Percentiles rank a stretch among this genome's conserved stretches.
phyloP scores from a whole-genome alignment of 768 basidiomycete genomes.

The Coprinopsis cinerea region DNA sequence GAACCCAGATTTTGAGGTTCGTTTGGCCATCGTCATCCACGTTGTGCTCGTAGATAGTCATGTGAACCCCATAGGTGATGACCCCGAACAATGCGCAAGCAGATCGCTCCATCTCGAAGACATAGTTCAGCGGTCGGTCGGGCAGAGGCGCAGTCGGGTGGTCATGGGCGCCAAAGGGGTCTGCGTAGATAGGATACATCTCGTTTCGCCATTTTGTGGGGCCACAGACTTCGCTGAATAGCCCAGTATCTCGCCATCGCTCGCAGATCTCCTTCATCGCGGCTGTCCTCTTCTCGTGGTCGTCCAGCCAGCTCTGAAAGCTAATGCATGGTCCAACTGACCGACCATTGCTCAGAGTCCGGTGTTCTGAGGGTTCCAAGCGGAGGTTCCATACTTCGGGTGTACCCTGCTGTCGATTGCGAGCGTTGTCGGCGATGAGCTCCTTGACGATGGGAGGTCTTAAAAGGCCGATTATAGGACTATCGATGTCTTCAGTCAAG shows the following conservation, averaged over 20 bases:
- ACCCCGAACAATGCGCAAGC: constrained; percentile 88
- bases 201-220: constrained; percentile 83
- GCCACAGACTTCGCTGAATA: constrained; percentile 63
- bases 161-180: constrained; percentile 59
- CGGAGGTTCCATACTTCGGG: constrained; percentile 37
- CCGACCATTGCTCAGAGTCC: constrained; percentile 19
- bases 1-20: constrained; percentile 73
- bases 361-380: constrained; percentile 22
- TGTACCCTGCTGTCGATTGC: constrained; percentile 19
- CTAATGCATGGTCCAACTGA: constrained; percentile 34
- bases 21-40: constrained; percentile 27
- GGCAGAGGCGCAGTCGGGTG: constrained; percentile 31
- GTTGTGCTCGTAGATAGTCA: constrained; percentile 62
- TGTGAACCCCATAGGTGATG: constrained; percentile 88
- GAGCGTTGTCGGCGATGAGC: constrained; percentile 45
- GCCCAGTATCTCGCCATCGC: constrained; percentile 64
- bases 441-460: constrained; percentile 50
- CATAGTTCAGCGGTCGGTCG: constrained; percentile 48
- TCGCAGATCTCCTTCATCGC: constrained; percentile 64
- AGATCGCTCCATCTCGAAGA: constrained; percentile 85
- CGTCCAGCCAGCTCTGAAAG: constrained; percentile 47
- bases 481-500: constrained; percentile 24
- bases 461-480: constrained; percentile 57
- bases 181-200: constrained; percentile 69
- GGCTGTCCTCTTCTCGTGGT: constrained; percentile 51